Conservation (phyloP, 257 asterid genomes). For the Solanum piurae region DNA sequence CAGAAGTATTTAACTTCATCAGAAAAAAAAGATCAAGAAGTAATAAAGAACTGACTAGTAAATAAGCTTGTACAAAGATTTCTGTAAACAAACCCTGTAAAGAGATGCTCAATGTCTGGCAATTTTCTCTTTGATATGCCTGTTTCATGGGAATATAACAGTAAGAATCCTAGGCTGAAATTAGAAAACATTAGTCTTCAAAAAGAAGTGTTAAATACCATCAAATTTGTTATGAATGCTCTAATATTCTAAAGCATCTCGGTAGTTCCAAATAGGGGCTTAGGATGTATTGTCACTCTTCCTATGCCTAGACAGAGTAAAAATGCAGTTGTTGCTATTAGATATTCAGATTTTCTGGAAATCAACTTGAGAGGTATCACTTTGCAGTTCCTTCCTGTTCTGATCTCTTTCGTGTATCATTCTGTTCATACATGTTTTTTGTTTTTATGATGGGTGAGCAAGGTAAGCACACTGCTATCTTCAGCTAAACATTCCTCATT, state of each 20-base stretch:
- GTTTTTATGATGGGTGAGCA: neutral
- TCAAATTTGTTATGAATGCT: neutral
- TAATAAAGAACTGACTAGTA: neutral
- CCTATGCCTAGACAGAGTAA: neutral
- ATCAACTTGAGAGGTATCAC: neutral
- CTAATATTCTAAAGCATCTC: neutral
- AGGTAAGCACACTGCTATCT: neutral
- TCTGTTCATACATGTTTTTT: neutral
- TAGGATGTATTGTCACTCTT: neutral
- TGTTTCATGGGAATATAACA: neutral
- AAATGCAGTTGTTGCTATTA: neutral
- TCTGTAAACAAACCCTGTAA: neutral
- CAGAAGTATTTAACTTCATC: neutral
- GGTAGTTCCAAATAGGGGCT: neutral
- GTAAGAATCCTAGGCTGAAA: neutral
- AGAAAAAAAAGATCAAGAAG: neutral
- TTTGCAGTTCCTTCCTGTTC: neutral
- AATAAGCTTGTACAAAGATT: neutral
- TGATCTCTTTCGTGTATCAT: neutral
- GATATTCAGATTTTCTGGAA: neutral
- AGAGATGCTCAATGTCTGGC: neutral
- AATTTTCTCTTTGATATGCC: neutral
- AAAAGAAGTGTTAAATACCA: neutral
- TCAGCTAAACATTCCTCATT: neutral
- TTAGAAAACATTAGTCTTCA: neutral